A percentile compares a stretch with the other conserved stretches of the same genome.
Evolutionary conservation across 2,329 filamentous ascomycete genomes (phyloP).

Genomic region (Colletotrichum melonis): DNA sequence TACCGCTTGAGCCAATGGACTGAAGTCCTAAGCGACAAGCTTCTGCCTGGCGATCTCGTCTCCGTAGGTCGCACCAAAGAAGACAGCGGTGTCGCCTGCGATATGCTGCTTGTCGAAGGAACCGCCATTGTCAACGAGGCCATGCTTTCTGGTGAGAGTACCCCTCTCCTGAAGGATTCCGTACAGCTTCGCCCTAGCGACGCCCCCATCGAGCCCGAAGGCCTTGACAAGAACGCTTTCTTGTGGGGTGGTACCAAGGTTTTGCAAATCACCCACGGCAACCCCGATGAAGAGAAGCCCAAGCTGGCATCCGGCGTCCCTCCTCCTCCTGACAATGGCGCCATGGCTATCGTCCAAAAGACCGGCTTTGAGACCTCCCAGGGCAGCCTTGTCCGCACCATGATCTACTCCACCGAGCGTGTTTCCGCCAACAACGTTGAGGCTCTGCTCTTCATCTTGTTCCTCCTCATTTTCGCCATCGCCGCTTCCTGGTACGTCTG

Average conservation of each 20-base stretch:
- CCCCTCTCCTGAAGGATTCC: conserved; percentile 95
- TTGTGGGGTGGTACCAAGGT: conserved; percentile 98
- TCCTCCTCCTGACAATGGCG: conserved; percentile 90
- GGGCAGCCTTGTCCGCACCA: conserved; percentile 95
- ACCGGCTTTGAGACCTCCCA: conserved; percentile 99
- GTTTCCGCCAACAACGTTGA: conserved; percentile 99
- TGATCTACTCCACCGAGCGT: conserved; percentile 99
- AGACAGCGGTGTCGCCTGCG: conserved; percentile 95
- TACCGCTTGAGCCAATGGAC: conserved; percentile 89
- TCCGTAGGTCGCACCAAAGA: conserved; percentile 96
- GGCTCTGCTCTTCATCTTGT: conserved; percentile 96
- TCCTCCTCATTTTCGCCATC: conserved; percentile 94
- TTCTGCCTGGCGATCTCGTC: conserved; percentile 92
- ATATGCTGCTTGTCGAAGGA: conserved; percentile 95
- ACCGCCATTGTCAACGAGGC: conserved; percentile 98
- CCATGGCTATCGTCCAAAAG: conserved; percentile 93
- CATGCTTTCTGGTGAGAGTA: conserved; percentile 98
- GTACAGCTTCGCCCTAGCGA: conserved; percentile 89
- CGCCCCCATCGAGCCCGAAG: conserved; percentile 85
- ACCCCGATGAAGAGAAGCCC: conserved; percentile 77
- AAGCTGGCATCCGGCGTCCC: conserved; percentile 82
- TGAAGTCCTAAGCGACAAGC: conserved; percentile 88
- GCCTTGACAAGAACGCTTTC: conserved; percentile 95
- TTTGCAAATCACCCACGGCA: conserved; percentile 91
- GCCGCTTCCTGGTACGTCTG: conserved; percentile 99